phyloP scores from a whole-genome alignment of 495 filamentous ascomycete genomes.

The Hypomontagnella monticulosa region DNA sequence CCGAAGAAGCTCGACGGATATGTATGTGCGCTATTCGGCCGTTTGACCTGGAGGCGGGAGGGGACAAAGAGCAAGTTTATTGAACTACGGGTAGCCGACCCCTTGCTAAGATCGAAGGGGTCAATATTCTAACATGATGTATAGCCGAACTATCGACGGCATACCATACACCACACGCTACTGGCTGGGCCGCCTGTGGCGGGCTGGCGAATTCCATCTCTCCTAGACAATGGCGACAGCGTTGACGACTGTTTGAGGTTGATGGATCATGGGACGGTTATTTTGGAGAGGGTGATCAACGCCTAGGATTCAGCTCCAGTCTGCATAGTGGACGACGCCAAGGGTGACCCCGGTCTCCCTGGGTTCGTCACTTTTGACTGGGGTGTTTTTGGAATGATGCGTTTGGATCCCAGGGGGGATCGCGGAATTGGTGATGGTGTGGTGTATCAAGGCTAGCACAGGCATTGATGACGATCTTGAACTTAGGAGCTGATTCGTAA shows the following conservation, averaged over 20 bases:
- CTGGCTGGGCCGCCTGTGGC: slow-evolving; percentile 16
- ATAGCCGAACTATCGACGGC: slow-evolving; percentile 19
- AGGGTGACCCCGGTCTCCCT: slow-evolving; percentile 39
- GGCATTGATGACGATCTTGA: slow-evolving; percentile 26
- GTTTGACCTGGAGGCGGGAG: slow-evolving; percentile 9
- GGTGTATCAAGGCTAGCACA: slow-evolving; percentile 26
- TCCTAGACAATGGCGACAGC: slow-evolving; percentile 19
- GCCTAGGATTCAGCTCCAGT: slow-evolving; percentile 49
- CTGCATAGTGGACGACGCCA: slow-evolving; percentile 31
- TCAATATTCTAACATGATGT: slow-evolving; percentile 10
- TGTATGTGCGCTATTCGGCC: slow-evolving; percentile 1
- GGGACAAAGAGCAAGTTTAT: slow-evolving; percentile 14
- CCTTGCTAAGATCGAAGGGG: not conserved
- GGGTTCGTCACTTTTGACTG: slow-evolving; percentile 18
- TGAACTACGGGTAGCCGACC: slow-evolving; percentile 1
- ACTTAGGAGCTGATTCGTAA: slow-evolving; percentile 16
- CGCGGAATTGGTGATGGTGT: slow-evolving; percentile 24
- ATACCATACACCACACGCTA: slow-evolving; percentile 11
- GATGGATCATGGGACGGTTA: slow-evolving; percentile 53
- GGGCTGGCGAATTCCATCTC: slow-evolving; percentile 24
- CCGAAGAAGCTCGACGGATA: not conserved
- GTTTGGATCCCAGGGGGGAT: slow-evolving; percentile 30
- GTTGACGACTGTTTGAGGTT: slow-evolving; percentile 49
- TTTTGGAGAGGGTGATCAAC: slow-evolving; percentile 61
- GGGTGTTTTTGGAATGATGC: slow-evolving; percentile 38